A percentile compares a stretch with the other conserved stretches of the same genome.
Evolutionary conservation across 169 alveolate genomes (phyloP).

Genomic region (Pseudocohnilembus persalinus): DNA sequence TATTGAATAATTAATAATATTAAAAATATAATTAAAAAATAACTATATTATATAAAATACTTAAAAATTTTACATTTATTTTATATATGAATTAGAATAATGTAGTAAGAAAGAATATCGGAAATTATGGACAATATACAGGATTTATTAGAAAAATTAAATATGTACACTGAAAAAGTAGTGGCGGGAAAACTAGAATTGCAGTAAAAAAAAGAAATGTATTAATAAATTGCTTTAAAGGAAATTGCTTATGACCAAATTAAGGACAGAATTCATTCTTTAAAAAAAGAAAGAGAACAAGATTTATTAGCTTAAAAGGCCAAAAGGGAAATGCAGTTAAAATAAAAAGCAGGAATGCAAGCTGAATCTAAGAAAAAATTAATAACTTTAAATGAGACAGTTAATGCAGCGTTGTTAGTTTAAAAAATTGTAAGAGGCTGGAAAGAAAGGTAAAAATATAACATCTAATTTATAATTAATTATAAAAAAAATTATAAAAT

Average conservation of each 20-base stretch:
- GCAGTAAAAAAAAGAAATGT: not conserved
- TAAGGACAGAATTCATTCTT: not conserved
- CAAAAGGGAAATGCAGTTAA: not conserved
- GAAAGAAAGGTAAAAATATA: not conserved
- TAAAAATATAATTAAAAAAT: no score
- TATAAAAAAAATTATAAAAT: no score
- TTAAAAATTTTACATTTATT: not conserved
- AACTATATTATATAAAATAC: not conserved
- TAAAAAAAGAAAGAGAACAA: not conserved
- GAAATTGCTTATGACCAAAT: not conserved
- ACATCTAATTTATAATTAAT: no score
- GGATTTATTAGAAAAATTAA: not conserved
- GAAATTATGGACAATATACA: not conserved
- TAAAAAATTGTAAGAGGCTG: not conserved
- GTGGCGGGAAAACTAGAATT: not conserved
- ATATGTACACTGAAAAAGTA: not conserved
- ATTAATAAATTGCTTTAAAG: not conserved
- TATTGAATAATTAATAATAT: no score
- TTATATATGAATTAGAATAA: not conserved
- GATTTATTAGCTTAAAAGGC: not conserved
- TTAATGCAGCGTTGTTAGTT: not conserved
- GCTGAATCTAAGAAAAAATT: not conserved
- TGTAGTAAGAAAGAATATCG: not conserved
- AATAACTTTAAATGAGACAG: not conserved
- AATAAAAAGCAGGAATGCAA: not conserved